phyloP scores from a whole-genome alignment of 2,329 filamentous ascomycete species.

The Sarocladium strictum region DNA sequence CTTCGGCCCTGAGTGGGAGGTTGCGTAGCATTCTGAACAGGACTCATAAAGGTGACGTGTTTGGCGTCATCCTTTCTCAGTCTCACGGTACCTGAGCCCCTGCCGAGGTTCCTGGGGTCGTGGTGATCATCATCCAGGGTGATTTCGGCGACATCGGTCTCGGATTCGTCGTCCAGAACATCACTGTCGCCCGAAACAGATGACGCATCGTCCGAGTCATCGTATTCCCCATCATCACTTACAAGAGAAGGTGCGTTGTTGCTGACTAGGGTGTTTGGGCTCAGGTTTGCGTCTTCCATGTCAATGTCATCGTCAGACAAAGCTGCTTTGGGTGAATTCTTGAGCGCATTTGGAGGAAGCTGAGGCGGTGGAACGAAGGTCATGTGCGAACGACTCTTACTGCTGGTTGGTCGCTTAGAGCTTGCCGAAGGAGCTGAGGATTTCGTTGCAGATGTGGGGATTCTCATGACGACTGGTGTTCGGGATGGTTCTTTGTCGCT shows the following conservation, averaged over 20 bases:
- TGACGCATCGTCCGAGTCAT: slow-evolving; percentile 62
- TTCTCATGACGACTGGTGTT: slow-evolving; percentile 43
- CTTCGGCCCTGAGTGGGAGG: background rate
- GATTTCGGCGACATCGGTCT: slow-evolving; percentile 57
- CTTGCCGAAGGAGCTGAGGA: slow-evolving; percentile 39
- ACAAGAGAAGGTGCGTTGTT: slow-evolving; percentile 76
- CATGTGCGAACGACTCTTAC: slow-evolving; percentile 42
- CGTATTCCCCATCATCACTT: slow-evolving; percentile 75
- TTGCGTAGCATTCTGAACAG: slow-evolving; percentile 29
- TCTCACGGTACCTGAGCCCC: slow-evolving; percentile 37
- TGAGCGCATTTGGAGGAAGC: slow-evolving; percentile 11
- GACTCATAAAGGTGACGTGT: slow-evolving; percentile 49
- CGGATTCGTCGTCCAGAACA: slow-evolving; percentile 50
- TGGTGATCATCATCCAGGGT: slow-evolving; percentile 54
- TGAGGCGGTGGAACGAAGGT: slow-evolving; percentile 32
- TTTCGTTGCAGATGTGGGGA: slow-evolving; percentile 52
- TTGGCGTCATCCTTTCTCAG: slow-evolving; percentile 50
- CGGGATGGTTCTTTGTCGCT: slow-evolving; percentile 20
- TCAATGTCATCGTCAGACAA: slow-evolving; percentile 43
- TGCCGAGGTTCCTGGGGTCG: slow-evolving; percentile 35
- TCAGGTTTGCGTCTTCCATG: slow-evolving; percentile 55
- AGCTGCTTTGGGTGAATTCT: slow-evolving; percentile 6
- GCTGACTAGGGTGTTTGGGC: slow-evolving; percentile 62
- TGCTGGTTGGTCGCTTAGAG: slow-evolving; percentile 43
- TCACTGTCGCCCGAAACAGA: slow-evolving; percentile 53